Evolutionary conservation across 2,329 filamentous ascomycete species (phyloP).

Genomic region (Niveomyces coronatus): DNA sequence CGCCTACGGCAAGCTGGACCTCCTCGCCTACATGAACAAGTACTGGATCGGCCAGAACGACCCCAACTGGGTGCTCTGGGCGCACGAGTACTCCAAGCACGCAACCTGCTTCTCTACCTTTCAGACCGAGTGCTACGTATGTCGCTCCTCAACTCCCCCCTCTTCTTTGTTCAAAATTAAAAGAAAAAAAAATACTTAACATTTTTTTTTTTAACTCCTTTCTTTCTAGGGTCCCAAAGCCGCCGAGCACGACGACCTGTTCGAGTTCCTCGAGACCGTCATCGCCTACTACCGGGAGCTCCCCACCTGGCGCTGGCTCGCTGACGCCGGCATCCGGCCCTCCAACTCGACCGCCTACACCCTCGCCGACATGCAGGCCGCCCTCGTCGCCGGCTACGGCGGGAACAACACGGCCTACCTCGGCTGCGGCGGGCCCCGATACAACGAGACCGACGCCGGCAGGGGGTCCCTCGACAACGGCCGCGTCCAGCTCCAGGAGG

Average conservation of each 20-base stretch:
- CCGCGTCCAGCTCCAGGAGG: constrained; percentile 46
- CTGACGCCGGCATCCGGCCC: constrained; percentile 41
- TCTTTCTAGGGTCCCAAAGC: constrained; percentile 37
- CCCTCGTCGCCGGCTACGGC: constrained; percentile 41
- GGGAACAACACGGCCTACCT: constrained; percentile 47
- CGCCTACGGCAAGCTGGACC: constrained; percentile 46
- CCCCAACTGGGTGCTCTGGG: constrained; percentile 52
- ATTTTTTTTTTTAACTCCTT: background rate
- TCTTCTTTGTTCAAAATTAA: background rate
- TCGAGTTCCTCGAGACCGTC: constrained; percentile 53
- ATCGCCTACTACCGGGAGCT: constrained; percentile 46
- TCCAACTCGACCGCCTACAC: constrained; percentile 48
- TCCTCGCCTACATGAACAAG: constrained; percentile 56
- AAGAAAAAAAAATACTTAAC: background rate
- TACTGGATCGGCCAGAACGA: constrained; percentile 50
- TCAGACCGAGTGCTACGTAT: constrained; percentile 49
- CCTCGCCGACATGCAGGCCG: constrained; percentile 39
- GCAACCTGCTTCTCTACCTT: constrained; percentile 59
- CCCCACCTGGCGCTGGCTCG: constrained; percentile 53
- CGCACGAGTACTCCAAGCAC: constrained; percentile 58
- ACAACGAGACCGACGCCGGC: constrained; percentile 49
- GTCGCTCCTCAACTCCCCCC: constrained; percentile 1
- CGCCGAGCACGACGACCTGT: constrained; percentile 44
- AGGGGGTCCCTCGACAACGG: constrained; percentile 44
- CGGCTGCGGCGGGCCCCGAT: constrained; percentile 49